Conservation (phyloP, 2,329 filamentous ascomycete genomes). For the Botryotinia convoluta region DNA sequence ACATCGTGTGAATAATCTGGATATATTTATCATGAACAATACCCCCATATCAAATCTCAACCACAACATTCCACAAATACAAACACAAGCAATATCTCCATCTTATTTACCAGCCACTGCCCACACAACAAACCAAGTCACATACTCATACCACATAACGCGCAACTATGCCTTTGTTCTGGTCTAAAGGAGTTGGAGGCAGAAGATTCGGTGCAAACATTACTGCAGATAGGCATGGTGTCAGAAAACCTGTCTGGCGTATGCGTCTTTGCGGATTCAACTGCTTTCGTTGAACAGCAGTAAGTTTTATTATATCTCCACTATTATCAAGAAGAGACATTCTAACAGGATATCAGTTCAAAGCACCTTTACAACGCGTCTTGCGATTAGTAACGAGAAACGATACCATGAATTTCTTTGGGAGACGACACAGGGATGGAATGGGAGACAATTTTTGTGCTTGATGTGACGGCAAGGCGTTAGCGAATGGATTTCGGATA, state of each 20-base stretch:
- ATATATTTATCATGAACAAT: conserved; percentile 5
- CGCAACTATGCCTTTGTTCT: conserved; percentile 11
- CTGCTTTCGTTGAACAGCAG: conserved; percentile 7
- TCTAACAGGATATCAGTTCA: not conserved
- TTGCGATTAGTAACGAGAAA: not conserved
- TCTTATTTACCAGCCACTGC: not conserved
- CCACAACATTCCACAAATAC: not conserved
- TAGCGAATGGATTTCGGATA: not conserved
- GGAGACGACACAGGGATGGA: not conserved
- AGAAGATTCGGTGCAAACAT: conserved; percentile 14
- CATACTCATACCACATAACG: not conserved
- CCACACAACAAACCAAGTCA: not conserved
- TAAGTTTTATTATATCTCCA: not conserved
- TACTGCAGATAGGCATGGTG: conserved; percentile 11
- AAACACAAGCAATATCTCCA: conserved; percentile 6
- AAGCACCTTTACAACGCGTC: not conserved
- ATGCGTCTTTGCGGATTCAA: conserved; percentile 16
- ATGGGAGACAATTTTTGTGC: not conserved
- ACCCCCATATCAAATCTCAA: not conserved
- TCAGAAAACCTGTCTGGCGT: conserved; percentile 8
- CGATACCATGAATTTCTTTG: conserved; percentile 1
- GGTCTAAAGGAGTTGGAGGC: conserved; percentile 10
- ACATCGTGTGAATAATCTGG: not conserved
- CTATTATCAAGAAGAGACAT: not conserved
- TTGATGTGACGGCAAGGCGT: not conserved